Evolutionary conservation across 805 yeast species (phyloP).

Genomic region (Suhomyces prunicola): DNA sequence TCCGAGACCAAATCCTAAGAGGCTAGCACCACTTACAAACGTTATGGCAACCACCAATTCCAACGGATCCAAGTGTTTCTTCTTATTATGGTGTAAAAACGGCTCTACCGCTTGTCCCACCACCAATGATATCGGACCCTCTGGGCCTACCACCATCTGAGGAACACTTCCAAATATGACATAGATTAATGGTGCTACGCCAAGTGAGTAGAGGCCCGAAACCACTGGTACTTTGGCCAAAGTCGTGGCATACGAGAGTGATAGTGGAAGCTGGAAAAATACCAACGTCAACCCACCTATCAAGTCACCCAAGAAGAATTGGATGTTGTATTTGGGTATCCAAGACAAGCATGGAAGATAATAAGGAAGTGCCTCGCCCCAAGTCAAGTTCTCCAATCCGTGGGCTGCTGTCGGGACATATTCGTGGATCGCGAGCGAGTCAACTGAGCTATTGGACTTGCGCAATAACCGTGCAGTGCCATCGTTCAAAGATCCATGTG

Average conservation of each 20-base stretch:
- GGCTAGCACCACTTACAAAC: constrained; percentile 68
- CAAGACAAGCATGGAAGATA: constrained; percentile 68
- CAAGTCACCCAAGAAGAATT: constrained; percentile 55
- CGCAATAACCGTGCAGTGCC: background rate
- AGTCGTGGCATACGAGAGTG: constrained; percentile 43
- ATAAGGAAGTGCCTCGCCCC: constrained; percentile 47
- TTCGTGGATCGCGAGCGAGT: constrained; percentile 8
- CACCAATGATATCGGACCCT: constrained; percentile 43
- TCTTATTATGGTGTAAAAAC: constrained; percentile 31
- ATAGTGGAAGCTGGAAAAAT: constrained; percentile 86
- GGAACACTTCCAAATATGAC: constrained; percentile 44
- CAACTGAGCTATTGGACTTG: background rate
- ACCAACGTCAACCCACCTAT: constrained; percentile 86
- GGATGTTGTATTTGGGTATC: constrained; percentile 50
- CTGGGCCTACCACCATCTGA: constrained; percentile 47
- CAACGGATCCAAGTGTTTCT: constrained; percentile 30
- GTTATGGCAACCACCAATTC: constrained; percentile 68
- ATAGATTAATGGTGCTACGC: constrained; percentile 39
- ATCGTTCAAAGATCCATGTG: background rate
- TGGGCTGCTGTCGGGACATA: constrained; percentile 22
- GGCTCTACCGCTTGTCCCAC: constrained; percentile 49
- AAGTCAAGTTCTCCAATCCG: constrained; percentile 19
- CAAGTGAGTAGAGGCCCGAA: constrained; percentile 38
- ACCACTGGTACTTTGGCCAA: constrained; percentile 43
- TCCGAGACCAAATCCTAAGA: constrained; percentile 62